A percentile compares a stretch with the other conserved stretches of the same genome.
Conservation (phyloP, 768 basidiomycete genomes). For the Termitomyces sp. region DNA sequence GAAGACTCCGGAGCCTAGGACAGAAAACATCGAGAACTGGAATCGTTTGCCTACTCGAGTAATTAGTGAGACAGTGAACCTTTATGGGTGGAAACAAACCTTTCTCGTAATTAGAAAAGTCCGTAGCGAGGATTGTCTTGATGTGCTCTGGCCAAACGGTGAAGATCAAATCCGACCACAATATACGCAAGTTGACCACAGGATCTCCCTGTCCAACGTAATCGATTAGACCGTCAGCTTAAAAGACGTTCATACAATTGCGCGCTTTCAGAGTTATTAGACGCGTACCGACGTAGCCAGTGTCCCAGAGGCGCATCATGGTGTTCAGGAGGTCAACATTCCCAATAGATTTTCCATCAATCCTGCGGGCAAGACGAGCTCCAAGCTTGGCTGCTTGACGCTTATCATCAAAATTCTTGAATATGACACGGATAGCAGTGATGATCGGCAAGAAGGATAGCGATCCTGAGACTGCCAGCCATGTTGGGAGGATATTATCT, state of each 20-base stretch:
- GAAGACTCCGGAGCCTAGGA: slow-evolving; percentile 63
- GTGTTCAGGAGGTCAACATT: slow-evolving; percentile 37
- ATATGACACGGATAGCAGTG: slow-evolving; percentile 23
- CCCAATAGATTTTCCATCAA: slow-evolving; percentile 33
- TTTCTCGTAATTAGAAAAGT: slow-evolving; percentile 57
- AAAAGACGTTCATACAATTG: neutral
- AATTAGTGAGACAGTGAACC: neutral
- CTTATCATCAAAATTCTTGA: slow-evolving; percentile 22
- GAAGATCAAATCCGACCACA: slow-evolving; percentile 41
- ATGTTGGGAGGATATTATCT: slow-evolving; percentile 25
- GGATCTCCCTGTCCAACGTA: slow-evolving; percentile 30
- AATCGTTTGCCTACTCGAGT: slow-evolving; percentile 33
- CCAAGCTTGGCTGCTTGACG: slow-evolving; percentile 37
- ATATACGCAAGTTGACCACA: slow-evolving; percentile 36
- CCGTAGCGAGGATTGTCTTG: slow-evolving; percentile 50
- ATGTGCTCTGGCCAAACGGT: slow-evolving; percentile 50
- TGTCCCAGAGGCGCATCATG: slow-evolving; percentile 29
- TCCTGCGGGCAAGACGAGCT: slow-evolving; percentile 35
- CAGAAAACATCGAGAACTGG: slow-evolving; percentile 33
- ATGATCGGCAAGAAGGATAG: slow-evolving; percentile 27
- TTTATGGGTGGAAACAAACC: slow-evolving; percentile 23
- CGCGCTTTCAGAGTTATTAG: neutral
- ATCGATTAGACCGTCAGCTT: slow-evolving; percentile 39
- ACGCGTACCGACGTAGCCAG: slow-evolving; percentile 45
- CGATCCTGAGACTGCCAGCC: slow-evolving; percentile 27